Percentiles rank a stretch among this genome's conserved stretches.
phyloP scores from a whole-genome alignment of 495 filamentous ascomycete genomes.

The Physcia stellaris region DNA sequence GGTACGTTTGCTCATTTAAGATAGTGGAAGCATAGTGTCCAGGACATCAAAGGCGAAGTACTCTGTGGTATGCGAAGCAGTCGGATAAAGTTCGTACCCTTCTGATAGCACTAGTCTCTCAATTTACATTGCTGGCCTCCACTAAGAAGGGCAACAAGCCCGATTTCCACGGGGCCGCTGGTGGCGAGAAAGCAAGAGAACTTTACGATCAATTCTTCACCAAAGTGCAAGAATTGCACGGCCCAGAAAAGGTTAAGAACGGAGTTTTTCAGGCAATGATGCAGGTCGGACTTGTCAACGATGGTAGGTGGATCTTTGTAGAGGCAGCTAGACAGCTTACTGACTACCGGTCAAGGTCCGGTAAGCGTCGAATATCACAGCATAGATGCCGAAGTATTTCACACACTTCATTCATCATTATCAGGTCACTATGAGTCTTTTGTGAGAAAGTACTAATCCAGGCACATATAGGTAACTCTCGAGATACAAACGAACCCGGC shows the following conservation, averaged over 20 bases:
- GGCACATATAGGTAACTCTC: constrained; percentile 43
- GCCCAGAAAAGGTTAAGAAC: constrained; percentile 69
- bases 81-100: neutral
- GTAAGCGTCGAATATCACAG: constrained; percentile 45
- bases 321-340: no score
- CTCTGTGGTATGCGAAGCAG: constrained; percentile 57
- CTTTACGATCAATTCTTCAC: constrained; percentile 73
- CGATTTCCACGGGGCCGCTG: constrained; percentile 83
- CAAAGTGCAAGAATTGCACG: constrained; percentile 62
- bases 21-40: constrained; percentile 82
- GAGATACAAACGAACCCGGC: constrained; percentile 49
- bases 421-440: constrained; percentile 4
- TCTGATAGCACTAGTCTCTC: constrained; percentile 54
- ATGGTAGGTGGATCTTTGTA: no score
- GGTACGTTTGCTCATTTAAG: no score
- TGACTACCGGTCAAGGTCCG: constrained; percentile 13
- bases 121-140: constrained; percentile 87
- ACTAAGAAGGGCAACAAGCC: constrained; percentile 93
- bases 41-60: constrained; percentile 78
- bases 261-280: constrained; percentile 98
- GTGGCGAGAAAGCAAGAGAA: constrained; percentile 56
- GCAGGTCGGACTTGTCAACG: constrained; percentile 88
- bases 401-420: no score
- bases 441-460: constrained; percentile 5
- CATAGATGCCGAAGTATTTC: constrained; percentile 47